Evolutionary conservation across 2,329 filamentous ascomycete genomes (phyloP), one percentile per base, ranked within the genome.

Genomic region (Botrytis hyacinthi): DNA sequence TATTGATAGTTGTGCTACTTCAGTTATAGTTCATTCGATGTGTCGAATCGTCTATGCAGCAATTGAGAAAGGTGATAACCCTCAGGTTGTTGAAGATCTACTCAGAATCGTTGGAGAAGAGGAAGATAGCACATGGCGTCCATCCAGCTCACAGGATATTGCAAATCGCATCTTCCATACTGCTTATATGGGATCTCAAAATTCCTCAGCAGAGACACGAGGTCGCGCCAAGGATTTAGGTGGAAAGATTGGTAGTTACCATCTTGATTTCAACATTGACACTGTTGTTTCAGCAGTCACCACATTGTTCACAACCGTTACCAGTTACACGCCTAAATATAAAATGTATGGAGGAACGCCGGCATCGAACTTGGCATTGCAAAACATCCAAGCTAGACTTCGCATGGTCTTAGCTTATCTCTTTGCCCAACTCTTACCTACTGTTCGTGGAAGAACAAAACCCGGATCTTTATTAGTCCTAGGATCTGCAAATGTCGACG

Each of bases 401-500:
- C 83, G 91, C 69, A 92, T 93, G 89, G 89, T 93, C 1, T 82
- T 89, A 4, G 85, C 88, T 4, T 92, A 91, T 78, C 80, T 86
- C 6, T 87, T 89, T 76, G 88, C 87, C 0, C 87, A 88, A 61
- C 80, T 90, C 32, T 81, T 89, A 1, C 87, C 88, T 91, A 76
- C 83, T 91, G 44, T 83, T 92, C 86, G 90, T 20, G 83, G 87
- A 9, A 83, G 87, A 4, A 73, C 72, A 22, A 72, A 70, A 2
- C 85, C n/a, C 29, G 88, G 88, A 6, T 87, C 87, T 26, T 83
- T 93, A 0, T 84, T 94, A 4, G 90, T 94, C 0, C 84, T 94
- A 0, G 91, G 90, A 26, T 88, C 85, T 32, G 89, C 89, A 2
- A 93, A 93, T 78, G 91, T 92, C 5, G 90, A 88, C 77, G 87